Evolutionary conservation across 768 basidiomycete genomes (phyloP).

Genomic region (Pisolithus albus): DNA sequence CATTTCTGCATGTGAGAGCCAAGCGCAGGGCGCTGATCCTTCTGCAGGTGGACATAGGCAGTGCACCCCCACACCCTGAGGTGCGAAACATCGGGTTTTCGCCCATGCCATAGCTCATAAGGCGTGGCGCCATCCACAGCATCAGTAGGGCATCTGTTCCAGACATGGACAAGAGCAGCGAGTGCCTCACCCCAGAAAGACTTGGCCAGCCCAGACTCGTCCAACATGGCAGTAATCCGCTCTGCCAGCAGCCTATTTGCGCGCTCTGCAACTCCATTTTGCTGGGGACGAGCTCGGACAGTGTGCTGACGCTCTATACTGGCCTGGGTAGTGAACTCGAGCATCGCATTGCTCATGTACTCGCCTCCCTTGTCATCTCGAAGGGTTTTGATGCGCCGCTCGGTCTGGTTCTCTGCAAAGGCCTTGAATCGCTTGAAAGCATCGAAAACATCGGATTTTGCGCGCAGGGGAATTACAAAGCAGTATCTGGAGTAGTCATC

Average conservation of each 20-base stretch:
- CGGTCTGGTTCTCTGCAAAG: constrained; percentile 21
- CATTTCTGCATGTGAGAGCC: constrained; percentile 25
- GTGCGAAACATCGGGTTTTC: background rate
- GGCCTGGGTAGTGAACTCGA: constrained; percentile 5
- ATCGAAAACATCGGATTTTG: constrained; percentile 18
- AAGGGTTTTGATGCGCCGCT: constrained; percentile 11
- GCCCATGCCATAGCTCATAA: constrained; percentile 4
- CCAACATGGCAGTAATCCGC: no score
- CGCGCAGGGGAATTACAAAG: constrained; percentile 13
- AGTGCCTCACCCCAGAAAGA: no score
- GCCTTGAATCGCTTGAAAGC: constrained; percentile 26
- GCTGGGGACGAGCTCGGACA: constrained; percentile 4
- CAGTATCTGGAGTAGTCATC: constrained; percentile 7
- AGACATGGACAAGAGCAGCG: no score
- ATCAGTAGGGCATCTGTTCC: no score
- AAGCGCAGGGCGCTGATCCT: constrained; percentile 26
- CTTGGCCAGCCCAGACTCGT: no score
- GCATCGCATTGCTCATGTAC: constrained; percentile 12
- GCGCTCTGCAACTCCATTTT: constrained; percentile 19
- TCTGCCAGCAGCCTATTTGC: constrained; percentile 12
- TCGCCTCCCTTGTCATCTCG: constrained; percentile 21
- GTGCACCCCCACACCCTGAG: constrained; percentile 7
- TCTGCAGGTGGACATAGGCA: constrained; percentile 33
- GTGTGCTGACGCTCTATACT: constrained; percentile 17
- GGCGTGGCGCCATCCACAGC: background rate